Evolutionary conservation across 2,329 filamentous ascomycete genomes (phyloP).

Genomic region (Myrmaecium sp.): DNA sequence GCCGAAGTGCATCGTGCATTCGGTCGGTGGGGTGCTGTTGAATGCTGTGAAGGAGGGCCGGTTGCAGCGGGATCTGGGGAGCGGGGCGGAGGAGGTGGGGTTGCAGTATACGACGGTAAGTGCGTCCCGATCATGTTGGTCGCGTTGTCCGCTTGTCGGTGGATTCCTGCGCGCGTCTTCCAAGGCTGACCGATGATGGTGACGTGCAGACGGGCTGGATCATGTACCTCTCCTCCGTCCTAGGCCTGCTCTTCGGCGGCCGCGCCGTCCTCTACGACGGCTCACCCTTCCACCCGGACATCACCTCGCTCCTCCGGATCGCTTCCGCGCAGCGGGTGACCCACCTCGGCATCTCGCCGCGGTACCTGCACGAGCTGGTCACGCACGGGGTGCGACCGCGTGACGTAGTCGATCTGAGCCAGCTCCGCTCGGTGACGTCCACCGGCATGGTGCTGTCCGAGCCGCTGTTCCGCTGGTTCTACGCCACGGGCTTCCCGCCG

Average conservation of each 20-base stretch:
- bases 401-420: slow-evolving; percentile 44
- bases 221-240: slow-evolving; percentile 57
- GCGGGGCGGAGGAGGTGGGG: slow-evolving; percentile 24
- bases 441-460: slow-evolving; percentile 74
- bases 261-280: slow-evolving; percentile 64
- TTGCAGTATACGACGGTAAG: slow-evolving; percentile 41
- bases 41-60: slow-evolving; percentile 43
- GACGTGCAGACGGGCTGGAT: slow-evolving; percentile 53
- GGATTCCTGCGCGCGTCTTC: background rate
- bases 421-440: slow-evolving; percentile 44
- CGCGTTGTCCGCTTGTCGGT: slow-evolving; percentile 30
- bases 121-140: background rate
- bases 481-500: slow-evolving; percentile 53
- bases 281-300: slow-evolving; percentile 58
- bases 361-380: slow-evolving; percentile 59
- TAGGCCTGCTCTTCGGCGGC: slow-evolving; percentile 41
- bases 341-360: slow-evolving; percentile 56
- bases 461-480: slow-evolving; percentile 64
- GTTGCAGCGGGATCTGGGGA: slow-evolving; percentile 32
- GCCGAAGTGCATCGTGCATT: slow-evolving; percentile 77
- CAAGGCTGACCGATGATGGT: background rate
- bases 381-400: slow-evolving; percentile 46
- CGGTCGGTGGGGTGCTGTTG: slow-evolving; percentile 46
- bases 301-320: slow-evolving; percentile 44
- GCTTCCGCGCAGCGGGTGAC: slow-evolving; percentile 49